These are phyloP conservation scores for Phytophthora capsici DNA, from an alignment of 352 stramenopile species.

Conservation along the genomic window DNA sequence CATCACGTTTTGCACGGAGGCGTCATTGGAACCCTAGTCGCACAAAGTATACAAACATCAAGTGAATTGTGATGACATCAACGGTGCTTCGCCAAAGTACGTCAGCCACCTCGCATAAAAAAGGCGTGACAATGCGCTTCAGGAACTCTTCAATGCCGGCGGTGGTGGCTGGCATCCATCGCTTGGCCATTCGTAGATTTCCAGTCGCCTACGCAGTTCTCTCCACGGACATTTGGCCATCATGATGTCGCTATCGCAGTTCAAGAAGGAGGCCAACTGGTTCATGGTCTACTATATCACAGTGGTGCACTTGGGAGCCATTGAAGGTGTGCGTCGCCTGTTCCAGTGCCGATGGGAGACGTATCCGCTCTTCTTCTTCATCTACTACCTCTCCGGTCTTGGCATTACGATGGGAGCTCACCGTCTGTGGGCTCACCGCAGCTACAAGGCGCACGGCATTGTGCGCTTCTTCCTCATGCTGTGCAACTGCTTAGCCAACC, in stretches of 20 bases:
- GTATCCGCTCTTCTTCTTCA: constrained; percentile 87
- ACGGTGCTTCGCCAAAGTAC: constrained; percentile 38
- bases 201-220: constrained; percentile 13
- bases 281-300: constrained; percentile 98
- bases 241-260: constrained; percentile 69
- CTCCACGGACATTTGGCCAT: constrained; percentile 1
- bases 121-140: constrained; percentile 9
- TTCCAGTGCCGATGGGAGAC: constrained; percentile 87
- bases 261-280: constrained; percentile 95
- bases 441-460: constrained; percentile 93
- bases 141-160: constrained; percentile 16
- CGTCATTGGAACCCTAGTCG: constrained; percentile 28
- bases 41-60: constrained; percentile 30
- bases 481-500: constrained; percentile 97
- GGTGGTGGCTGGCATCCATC: constrained; percentile 18
- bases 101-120: constrained; percentile 35
- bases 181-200: constrained; percentile 38
- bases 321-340: constrained; percentile 89
- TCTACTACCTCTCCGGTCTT: constrained; percentile 96
- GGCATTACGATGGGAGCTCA: constrained; percentile 98
- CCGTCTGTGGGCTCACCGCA: constrained; percentile 97
- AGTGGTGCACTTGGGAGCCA: constrained; percentile 92
- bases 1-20: constrained; percentile 31
- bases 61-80: constrained; percentile 44
- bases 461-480: constrained; percentile 97